Conservation (phyloP, 768 basidiomycete genomes). For the Serpula lacrymans region DNA sequence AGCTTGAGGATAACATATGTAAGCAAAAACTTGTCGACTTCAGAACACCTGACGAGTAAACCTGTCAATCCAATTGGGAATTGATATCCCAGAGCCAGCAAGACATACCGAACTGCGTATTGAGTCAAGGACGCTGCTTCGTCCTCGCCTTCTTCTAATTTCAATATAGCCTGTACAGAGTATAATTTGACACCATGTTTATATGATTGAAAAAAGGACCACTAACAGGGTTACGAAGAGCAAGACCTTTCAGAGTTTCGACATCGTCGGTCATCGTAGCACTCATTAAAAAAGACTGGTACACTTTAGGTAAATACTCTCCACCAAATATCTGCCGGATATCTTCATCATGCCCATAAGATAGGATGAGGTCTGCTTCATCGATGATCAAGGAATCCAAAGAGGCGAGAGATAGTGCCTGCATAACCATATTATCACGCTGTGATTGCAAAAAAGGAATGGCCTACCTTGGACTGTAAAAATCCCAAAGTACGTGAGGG, state of each 20-base stretch:
- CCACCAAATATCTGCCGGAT: conserved; percentile 69
- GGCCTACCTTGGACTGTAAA: conserved; percentile 63
- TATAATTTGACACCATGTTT: neutral
- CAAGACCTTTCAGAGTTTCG: conserved; percentile 82
- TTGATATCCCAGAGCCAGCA: neutral
- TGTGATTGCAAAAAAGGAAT: neutral
- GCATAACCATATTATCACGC: neutral
- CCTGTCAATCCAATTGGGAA: neutral
- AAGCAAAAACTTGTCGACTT: conserved; percentile 96
- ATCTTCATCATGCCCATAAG: conserved; percentile 94
- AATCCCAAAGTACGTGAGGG: conserved; percentile 68
- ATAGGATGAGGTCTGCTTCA: conserved; percentile 95
- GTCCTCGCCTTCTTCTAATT: conserved; percentile 84
- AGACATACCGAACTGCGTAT: conserved; percentile 72
- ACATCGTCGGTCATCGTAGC: conserved; percentile 98
- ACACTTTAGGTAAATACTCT: conserved; percentile 72
- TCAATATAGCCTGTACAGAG: conserved; percentile 65
- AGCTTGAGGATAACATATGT: conserved; percentile 96
- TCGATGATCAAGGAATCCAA: conserved; percentile 92
- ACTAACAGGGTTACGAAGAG: conserved; percentile 83
- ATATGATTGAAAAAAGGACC: neutral
- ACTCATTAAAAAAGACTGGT: conserved; percentile 94
- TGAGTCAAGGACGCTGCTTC: conserved; percentile 79
- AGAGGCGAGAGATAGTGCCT: conserved; percentile 63
- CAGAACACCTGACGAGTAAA: conserved; percentile 59